These are phyloP conservation scores for Truncatella angustata DNA, from an alignment of 2,329 filamentous ascomycete species.

Conservation along the genomic window DNA sequence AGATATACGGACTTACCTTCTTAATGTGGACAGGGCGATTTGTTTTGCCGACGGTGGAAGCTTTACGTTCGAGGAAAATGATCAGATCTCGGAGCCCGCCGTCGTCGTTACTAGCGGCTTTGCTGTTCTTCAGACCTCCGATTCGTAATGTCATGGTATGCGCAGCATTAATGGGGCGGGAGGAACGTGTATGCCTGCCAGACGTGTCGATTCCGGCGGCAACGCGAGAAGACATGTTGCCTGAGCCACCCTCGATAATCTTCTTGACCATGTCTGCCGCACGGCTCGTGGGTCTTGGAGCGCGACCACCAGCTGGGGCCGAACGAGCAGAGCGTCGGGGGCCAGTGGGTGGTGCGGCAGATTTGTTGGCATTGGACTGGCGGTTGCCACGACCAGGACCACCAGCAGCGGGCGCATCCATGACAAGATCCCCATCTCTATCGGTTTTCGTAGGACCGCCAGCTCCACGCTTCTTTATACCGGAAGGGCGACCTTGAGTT, in stretches of 20 bases:
- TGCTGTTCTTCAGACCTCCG: conserved; percentile 65
- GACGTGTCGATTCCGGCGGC: conserved; percentile 28
- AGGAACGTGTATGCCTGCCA: conserved; percentile 18
- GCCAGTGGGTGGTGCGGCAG: conserved; percentile 14
- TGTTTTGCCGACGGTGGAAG: conserved; percentile 50
- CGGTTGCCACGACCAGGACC: conserved; percentile 27
- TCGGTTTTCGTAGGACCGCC: conserved; percentile 39
- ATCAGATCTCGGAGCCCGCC: conserved; percentile 65
- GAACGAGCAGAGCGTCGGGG: conserved; percentile 16
- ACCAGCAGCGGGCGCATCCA: conserved; percentile 43
- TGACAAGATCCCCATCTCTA: conserved; percentile 59
- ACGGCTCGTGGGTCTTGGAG: conserved; percentile 25
- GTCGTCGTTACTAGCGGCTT: conserved; percentile 63
- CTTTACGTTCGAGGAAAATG: conserved; percentile 70
- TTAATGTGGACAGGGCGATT: conserved; percentile 61
- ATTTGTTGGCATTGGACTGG: conserved; percentile 22
- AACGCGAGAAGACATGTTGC: conserved; percentile 33
- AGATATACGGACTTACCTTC: conserved; percentile 67
- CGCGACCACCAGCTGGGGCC: conserved; percentile 17
- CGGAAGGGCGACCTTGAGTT: conserved; percentile 34
- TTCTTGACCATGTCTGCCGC: conserved; percentile 43
- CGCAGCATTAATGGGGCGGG: conserved; percentile 18
- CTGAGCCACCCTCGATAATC: conserved; percentile 35
- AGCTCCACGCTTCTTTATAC: conserved; percentile 50
- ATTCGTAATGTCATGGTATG: conserved; percentile 46